Percentiles rank a stretch among this genome's conserved stretches.
Evolutionary conservation across 495 filamentous ascomycete genomes (phyloP).

Genomic region (Neurospora intermedia): DNA sequence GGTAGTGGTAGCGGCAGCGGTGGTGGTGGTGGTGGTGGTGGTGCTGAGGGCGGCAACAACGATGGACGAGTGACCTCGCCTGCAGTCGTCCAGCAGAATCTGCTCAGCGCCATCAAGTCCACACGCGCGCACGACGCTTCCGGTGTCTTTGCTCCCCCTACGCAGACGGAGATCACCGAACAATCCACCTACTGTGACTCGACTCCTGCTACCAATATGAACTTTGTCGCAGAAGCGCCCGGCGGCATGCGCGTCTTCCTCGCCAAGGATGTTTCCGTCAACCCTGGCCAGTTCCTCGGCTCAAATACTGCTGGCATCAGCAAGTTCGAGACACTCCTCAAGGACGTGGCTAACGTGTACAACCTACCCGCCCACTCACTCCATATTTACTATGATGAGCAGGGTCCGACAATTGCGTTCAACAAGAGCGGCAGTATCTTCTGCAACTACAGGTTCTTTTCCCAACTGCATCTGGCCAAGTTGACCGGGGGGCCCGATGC

Average conservation of each 20-base stretch:
- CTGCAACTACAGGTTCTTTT: conserved; percentile 85
- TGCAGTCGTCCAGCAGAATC: conserved; percentile 46
- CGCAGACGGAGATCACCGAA: conserved; percentile 67
- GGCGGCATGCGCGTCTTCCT: conserved; percentile 67
- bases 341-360: conserved; percentile 62
- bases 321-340: conserved; percentile 58
- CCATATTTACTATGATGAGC: conserved; percentile 80
- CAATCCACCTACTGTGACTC: conserved; percentile 83
- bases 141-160: conserved; percentile 56
- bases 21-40: not conserved
- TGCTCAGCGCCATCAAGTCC: conserved; percentile 71
- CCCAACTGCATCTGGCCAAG: conserved; percentile 56
- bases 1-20: not conserved
- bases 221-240: conserved; percentile 57
- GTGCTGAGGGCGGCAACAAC: conserved; percentile 6
- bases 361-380: conserved; percentile 47
- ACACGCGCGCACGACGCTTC: conserved; percentile 71
- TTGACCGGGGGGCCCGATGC: conserved; percentile 5
- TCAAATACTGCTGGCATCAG: conserved; percentile 53
- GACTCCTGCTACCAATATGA: conserved; percentile 68
- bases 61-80: conserved; percentile 44
- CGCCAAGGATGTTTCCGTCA: conserved; percentile 38
- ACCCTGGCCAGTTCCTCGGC: conserved; percentile 47
- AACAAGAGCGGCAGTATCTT: conserved; percentile 79
- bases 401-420: conserved; percentile 80